Evolutionary conservation across 345 rosid species (phyloP), one percentile per base, ranked within the genome.

Genomic region (Hirschfeldia incana): DNA sequence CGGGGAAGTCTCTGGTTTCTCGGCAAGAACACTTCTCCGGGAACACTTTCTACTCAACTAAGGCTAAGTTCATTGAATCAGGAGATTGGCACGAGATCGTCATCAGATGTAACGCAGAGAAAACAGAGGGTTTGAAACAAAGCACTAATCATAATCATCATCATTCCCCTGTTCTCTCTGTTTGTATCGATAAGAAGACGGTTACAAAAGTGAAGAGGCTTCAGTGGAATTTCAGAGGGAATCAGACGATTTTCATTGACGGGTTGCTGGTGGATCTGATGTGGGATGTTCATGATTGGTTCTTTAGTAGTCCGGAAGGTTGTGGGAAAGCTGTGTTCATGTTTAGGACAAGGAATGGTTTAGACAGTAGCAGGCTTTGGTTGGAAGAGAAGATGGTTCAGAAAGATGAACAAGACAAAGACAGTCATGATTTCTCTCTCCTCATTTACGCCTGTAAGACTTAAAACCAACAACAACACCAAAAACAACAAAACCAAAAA

Each of bases 271-370:
- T 94, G 74, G 97, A 94, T 85, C 72, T 94, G 83, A 73, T 94
- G 90, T 94, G 98, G 98, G 97, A 94, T 82, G 94, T 90, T 7
- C 97, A 94, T 84, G 91, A 87, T 67, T 94, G 97, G 98, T 92
- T 92, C 84, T 94, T 85, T 72, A 85, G 67, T 67, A 79, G 62
- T 63, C 78, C 42, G 34, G 70, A 51, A 62, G 86, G 78, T 13
- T 73, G 84, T 55, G 92, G 88, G 0, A 81, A 64, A 67, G 98
- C 93, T 44, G 91, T 91, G 79, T 94, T 94, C 88, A 88, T 92
- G 97, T 94, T 94, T 81, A 83, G 89, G 81, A 88, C 90, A 83
- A 91, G 97, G 75, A 91, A 86, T 77, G 91, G 96, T 15, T 60
- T 85, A 80, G 93, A 88, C 46, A 89, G 89, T 78, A 84, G 91